These are phyloP conservation scores for Lentinula novae-zelandiae DNA, from an alignment of 1,284 basidiomycete genomes.

Conservation along the genomic window DNA sequence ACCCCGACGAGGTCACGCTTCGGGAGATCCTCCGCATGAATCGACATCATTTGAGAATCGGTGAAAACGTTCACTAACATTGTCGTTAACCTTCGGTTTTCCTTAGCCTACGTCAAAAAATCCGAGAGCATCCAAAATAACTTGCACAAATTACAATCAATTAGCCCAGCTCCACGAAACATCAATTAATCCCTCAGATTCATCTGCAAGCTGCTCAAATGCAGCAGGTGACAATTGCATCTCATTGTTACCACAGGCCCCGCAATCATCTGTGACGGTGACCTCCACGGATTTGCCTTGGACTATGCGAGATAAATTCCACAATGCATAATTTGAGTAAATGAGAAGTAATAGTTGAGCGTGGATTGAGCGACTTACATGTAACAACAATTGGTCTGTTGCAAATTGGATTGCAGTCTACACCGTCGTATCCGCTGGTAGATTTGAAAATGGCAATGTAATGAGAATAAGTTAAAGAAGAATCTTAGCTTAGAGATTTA, in stretches of 20 bases:
- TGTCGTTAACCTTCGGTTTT: no score
- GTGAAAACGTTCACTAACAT: no score
- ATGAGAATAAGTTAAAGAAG: no score
- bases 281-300: slow-evolving; percentile 33
- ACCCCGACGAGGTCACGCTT: no score
- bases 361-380: not conserved
- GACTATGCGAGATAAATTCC: not conserved
- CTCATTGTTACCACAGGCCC: slow-evolving; percentile 31
- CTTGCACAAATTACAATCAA: not conserved
- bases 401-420: not conserved
- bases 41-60: no score
- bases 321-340: no score
- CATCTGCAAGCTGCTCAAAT: slow-evolving; percentile 34
- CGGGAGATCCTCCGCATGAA: no score
- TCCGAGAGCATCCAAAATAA: not conserved
- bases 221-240: slow-evolving; percentile 40
- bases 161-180: slow-evolving; percentile 1
- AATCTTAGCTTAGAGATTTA: not conserved
- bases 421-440: not conserved
- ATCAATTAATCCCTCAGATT: slow-evolving; percentile 9
- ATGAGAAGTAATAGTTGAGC: no score
- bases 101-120: no score
- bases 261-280: slow-evolving; percentile 39
- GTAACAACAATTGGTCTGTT: not conserved
- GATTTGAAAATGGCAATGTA: not conserved